A percentile compares a stretch with the other conserved stretches of the same genome.
phyloP scores from a whole-genome alignment of 2,329 filamentous ascomycete species.

The Aspergillus bombycis region DNA sequence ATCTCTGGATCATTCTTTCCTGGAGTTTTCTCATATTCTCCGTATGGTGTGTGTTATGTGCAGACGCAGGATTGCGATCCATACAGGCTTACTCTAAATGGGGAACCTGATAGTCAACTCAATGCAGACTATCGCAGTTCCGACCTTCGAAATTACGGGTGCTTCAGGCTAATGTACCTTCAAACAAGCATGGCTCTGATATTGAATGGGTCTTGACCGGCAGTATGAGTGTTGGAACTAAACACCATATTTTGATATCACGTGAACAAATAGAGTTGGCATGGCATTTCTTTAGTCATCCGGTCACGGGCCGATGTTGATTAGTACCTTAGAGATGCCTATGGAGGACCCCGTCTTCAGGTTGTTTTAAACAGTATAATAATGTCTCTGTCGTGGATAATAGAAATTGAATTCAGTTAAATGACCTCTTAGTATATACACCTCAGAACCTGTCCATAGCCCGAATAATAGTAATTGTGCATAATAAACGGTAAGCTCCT shows the following conservation, averaged over 20 bases:
- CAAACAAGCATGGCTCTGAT: background rate
- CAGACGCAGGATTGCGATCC: background rate
- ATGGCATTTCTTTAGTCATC: background rate
- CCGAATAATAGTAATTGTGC: background rate
- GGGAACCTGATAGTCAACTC: background rate
- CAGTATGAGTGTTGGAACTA: background rate
- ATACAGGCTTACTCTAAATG: background rate
- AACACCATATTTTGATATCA: slow-evolving; percentile 9
- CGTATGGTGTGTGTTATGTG: background rate
- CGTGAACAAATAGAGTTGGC: slow-evolving; percentile 12
- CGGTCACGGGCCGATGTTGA: background rate
- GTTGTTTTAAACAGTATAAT: background rate
- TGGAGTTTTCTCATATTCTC: background rate
- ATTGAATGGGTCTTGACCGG: background rate
- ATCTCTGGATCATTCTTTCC: background rate
- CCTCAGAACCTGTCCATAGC: background rate
- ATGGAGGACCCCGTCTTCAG: background rate
- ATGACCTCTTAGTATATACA: background rate
- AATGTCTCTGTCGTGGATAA: background rate
- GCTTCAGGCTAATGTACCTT: background rate
- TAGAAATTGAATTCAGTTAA: background rate
- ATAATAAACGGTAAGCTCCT: background rate
- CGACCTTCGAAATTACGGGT: background rate
- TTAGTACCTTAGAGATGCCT: background rate
- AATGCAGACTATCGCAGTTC: background rate